These are phyloP conservation scores for Hyaloperonospora brassicae DNA, from an alignment of 352 stramenopile species.

Conservation along the genomic window DNA sequence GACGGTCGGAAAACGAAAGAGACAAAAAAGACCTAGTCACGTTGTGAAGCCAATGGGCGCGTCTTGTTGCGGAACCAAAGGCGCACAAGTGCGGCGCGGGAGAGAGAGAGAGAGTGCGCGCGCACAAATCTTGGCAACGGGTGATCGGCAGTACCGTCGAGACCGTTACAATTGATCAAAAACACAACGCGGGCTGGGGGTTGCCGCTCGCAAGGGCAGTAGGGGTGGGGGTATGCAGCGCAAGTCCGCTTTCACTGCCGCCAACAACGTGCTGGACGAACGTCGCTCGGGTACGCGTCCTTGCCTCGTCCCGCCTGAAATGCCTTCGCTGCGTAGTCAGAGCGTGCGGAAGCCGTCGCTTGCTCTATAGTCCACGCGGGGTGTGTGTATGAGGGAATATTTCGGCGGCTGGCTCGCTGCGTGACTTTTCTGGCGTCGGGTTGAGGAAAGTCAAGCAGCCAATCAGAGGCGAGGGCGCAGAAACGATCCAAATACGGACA, in stretches of 20 bases:
- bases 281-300: background rate
- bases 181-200: background rate
- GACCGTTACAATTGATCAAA: constrained; percentile 2
- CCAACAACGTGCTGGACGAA: background rate
- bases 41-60: background rate
- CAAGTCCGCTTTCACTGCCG: too few species aligned
- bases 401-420: constrained; percentile 9
- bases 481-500: background rate
- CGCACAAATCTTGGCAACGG: background rate
- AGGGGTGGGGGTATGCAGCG: too few species aligned
- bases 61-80: background rate
- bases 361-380: constrained; percentile 5
- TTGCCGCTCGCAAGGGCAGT: background rate
- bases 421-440: constrained; percentile 17
- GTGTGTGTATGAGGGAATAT: constrained; percentile 10
- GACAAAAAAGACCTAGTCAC: too few species aligned
- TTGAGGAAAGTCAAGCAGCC: constrained; percentile 9
- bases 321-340: background rate
- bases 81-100: background rate
- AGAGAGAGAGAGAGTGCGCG: constrained; percentile 5
- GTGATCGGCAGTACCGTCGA: background rate
- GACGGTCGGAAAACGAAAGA: too few species aligned
- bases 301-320: background rate
- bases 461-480: constrained; percentile 5
- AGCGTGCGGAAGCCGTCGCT: background rate